Conservation (phyloP, 352 stramenopile genomes). For the Thalassiosira hispida region DNA sequence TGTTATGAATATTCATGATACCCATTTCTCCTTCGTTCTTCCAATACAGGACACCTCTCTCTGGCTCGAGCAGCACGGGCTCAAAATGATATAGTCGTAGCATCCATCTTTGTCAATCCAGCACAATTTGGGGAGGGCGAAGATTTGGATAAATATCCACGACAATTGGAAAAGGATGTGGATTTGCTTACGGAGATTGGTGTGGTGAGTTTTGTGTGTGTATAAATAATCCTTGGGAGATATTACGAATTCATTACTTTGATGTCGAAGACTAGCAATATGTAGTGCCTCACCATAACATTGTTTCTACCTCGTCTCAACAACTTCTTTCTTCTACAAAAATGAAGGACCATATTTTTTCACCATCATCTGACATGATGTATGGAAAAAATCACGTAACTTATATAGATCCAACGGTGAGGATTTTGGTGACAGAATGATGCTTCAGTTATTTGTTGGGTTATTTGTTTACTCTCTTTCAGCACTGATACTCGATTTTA, state of each 20-base stretch:
- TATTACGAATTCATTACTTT: not conserved
- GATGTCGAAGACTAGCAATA: too few relatives aligned
- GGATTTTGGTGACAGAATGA: constrained; percentile 7
- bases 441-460: not conserved
- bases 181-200: constrained; percentile 87
- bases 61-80: constrained; percentile 84
- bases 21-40: constrained; percentile 27
- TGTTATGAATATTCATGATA: constrained; percentile 20
- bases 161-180: constrained; percentile 93
- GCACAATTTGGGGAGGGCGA: constrained; percentile 98
- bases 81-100: constrained; percentile 93
- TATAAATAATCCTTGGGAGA: not conserved
- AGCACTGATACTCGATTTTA: not conserved
- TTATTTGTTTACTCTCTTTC: not conserved
- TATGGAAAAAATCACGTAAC: constrained; percentile 85
- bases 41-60: constrained; percentile 65
- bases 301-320: too few relatives aligned
- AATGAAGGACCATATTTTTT: constrained; percentile 77
- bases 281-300: too few relatives aligned
- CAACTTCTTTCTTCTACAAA: not conserved
- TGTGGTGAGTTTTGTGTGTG: constrained; percentile 77
- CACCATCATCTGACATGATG: constrained; percentile 65
- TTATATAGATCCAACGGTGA: constrained; percentile 89
- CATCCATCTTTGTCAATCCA: constrained; percentile 99
- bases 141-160: constrained; percentile 98